phyloP scores from a whole-genome alignment of 23 red algal genomes.

The Porphyridium purpureum region DNA sequence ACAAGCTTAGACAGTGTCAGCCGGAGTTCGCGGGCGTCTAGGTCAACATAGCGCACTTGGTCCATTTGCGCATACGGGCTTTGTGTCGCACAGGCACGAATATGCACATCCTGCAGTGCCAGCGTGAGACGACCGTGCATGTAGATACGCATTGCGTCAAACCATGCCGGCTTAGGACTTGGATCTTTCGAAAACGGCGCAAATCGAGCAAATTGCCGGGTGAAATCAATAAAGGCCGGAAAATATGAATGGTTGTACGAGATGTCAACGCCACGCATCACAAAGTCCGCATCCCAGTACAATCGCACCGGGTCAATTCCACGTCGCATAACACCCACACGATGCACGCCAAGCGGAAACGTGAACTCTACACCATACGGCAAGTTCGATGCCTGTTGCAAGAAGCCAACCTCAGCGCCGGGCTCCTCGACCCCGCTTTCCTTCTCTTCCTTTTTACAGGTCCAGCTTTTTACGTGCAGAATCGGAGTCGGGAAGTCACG shows the following conservation, averaged over 20 bases:
- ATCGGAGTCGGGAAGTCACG: neutral
- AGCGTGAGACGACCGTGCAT: constrained; percentile 39
- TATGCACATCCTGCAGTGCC: constrained; percentile 23
- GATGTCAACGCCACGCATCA: constrained; percentile 20
- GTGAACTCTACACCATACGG: neutral
- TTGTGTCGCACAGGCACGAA: constrained; percentile 17
- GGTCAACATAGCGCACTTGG: constrained; percentile 44
- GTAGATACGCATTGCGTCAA: constrained; percentile 41
- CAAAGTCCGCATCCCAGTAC: constrained; percentile 45
- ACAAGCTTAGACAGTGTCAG: neutral
- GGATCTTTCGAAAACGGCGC: constrained; percentile 38
- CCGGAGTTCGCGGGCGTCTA: constrained; percentile 18
- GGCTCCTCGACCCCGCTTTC: neutral
- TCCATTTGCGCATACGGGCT: constrained; percentile 50
- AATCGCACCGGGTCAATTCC: constrained; percentile 33
- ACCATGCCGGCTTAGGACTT: constrained; percentile 45
- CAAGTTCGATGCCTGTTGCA: no score
- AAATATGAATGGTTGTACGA: constrained; percentile 45
- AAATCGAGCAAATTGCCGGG: constrained; percentile 24
- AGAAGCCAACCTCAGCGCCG: no score
- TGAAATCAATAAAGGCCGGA: constrained; percentile 42
- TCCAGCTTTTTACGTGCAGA: neutral
- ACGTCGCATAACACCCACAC: constrained; percentile 4
- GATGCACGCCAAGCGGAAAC: neutral
- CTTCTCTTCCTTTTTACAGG: neutral